phyloP scores from a whole-genome alignment of 1,284 basidiomycete species.

The Tilletiopsis washingtonensis region DNA sequence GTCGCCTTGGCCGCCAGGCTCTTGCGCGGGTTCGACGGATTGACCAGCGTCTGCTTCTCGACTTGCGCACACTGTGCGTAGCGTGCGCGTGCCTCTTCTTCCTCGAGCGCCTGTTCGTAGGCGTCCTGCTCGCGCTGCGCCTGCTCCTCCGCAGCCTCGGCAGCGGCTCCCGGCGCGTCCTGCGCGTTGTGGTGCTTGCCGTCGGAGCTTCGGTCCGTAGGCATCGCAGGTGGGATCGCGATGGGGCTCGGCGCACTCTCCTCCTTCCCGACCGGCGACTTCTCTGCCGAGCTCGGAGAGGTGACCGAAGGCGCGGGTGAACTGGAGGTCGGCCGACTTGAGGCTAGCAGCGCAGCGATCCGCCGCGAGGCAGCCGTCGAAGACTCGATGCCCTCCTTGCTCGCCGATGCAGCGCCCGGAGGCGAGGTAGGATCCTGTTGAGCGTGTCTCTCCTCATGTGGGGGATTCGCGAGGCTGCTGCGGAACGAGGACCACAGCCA shows the following conservation, averaged over 20 bases:
- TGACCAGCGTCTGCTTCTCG: constrained; percentile 42
- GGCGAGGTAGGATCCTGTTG: too few relatives aligned
- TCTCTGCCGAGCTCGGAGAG: not conserved
- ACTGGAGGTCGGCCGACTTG: not conserved
- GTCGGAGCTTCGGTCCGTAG: constrained; percentile 13
- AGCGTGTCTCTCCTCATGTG: not conserved
- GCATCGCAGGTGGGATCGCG: constrained; percentile 23
- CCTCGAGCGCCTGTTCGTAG: constrained; percentile 31
- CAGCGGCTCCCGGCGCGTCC: too few relatives aligned
- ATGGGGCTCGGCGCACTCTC: constrained; percentile 23
- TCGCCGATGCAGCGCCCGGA: not conserved
- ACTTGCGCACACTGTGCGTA: constrained; percentile 36
- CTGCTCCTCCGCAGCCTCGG: too few relatives aligned
- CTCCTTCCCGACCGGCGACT: constrained; percentile 11
- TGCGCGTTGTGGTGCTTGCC: too few relatives aligned
- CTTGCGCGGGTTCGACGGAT: constrained; percentile 41
- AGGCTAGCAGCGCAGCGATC: constrained; percentile 27
- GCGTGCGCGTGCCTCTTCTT: constrained; percentile 28
- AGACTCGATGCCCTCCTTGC: not conserved
- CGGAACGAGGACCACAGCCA: constrained; percentile 34
- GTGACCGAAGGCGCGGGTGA: too few relatives aligned
- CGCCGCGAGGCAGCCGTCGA: constrained; percentile 27
- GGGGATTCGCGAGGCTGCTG: not conserved
- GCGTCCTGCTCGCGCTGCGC: constrained; percentile 27
- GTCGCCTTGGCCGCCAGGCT: constrained; percentile 7